Percentiles rank a stretch among this genome's conserved stretches.
These are phyloP conservation scores for Holtermannia corniformis DNA, from an alignment of 768 basidiomycete genomes.

Conservation along the genomic window DNA sequence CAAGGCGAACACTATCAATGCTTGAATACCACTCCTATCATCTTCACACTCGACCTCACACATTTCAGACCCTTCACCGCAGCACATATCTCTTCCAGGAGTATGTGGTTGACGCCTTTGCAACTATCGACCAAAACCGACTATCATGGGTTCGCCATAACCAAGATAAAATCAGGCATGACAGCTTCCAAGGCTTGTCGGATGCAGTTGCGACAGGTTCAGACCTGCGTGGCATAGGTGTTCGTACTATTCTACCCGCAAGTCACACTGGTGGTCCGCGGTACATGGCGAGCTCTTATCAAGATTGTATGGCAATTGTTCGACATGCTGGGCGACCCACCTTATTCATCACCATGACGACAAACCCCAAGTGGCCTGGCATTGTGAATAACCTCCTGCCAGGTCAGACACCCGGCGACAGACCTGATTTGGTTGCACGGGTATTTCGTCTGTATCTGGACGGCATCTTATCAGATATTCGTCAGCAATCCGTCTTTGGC, in stretches of 20 bases:
- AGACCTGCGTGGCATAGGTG: conserved; percentile 1
- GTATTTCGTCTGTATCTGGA: conserved; percentile 48
- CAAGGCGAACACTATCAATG: not conserved
- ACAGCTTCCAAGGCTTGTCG: conserved; percentile 31
- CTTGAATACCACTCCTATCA: conserved; percentile 27
- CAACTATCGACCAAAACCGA: conserved; percentile 44
- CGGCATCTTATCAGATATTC: conserved; percentile 42
- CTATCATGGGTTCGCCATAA: conserved; percentile 38
- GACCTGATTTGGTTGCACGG: conserved; percentile 47
- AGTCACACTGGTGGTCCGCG: conserved; percentile 9
- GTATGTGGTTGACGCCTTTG: conserved; percentile 47
- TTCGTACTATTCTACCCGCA: conserved; percentile 9
- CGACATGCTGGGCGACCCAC: conserved; percentile 9
- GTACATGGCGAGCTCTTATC: conserved; percentile 16
- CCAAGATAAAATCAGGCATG: conserved; percentile 34
- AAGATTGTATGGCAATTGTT: conserved; percentile 22
- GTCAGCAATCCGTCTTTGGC: conserved; percentile 45
- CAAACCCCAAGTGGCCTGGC: conserved; percentile 20
- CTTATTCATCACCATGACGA: conserved; percentile 15
- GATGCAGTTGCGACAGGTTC: conserved; percentile 4
- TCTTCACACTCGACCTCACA: conserved; percentile 30
- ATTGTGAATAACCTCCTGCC: conserved; percentile 7
- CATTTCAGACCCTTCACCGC: conserved; percentile 37
- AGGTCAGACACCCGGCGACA: conserved; percentile 13
- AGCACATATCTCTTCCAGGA: conserved; percentile 46